Base-by-base conservation (phyloP, 257 asterid genomes). In the Catharanthus roseus region DNA sequence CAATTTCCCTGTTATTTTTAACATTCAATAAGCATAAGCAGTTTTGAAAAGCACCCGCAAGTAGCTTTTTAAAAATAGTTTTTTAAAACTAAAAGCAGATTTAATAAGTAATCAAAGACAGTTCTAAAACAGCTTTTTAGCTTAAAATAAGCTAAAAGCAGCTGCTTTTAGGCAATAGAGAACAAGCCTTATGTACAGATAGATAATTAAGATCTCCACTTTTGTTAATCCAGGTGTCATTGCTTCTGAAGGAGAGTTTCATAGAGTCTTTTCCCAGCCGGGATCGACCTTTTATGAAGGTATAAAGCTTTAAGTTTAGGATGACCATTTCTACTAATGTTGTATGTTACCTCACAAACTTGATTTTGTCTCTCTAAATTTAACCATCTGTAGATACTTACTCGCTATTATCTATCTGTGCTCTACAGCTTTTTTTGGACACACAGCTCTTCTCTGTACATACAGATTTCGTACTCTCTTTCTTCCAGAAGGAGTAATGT, bases 391-490 rank as follows among this genome's bases (percentile, higher is more conserved):
- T 16, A 49, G 62, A 19, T 38, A 38, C 58, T 41, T 36, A 24
- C n/a, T 39, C 1, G 18, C 0, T 33, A 36, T 44, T 65, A 53
- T 31, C 49, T 41, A 47, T 3, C 19, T 23, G 51, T 79, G 36
- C 41, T 55, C 63, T 80, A 82, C 98, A 93, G 99, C 93, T 71
- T 67, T 95, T 95, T 73, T 72, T 86, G 89, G 99, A 95, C 74
- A 95, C 99, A 10, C 99, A 95, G 87, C 97, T 95, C 83, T 95
- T 95, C 90, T 95, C 97, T 68, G 99, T 91, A 78, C 96, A 90
- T 82, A 95, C 99, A 68, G 99, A 95, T 85, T 86, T 91, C 75
- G 92, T 88, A 44, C 93, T 95, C 69, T 91, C 98, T 62, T 88
- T 95, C 88, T 88, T 87, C 86, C 99, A 95, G 84, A 95, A 90